Percentiles rank a stretch among this genome's conserved stretches.
Conservation (phyloP, 495 filamentous ascomycete genomes). For the Amphirosellinia nigrospora region DNA sequence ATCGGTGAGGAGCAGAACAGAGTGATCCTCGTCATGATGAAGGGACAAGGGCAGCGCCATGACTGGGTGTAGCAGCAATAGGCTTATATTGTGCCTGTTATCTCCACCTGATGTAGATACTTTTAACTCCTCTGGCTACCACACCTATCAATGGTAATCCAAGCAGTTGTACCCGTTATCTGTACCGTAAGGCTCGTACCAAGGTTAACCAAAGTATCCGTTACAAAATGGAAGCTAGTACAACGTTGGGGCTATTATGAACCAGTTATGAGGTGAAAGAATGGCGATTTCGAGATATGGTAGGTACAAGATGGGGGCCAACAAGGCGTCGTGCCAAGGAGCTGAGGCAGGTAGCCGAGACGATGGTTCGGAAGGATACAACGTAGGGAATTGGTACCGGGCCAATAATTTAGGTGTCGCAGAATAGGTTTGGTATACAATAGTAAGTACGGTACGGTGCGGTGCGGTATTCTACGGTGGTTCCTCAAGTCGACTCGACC, state of each 20-base stretch:
- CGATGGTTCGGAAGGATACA: slow-evolving; percentile 28
- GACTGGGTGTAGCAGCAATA: slow-evolving; percentile 24
- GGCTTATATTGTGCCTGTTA: slow-evolving; percentile 15
- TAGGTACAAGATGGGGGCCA: neutral
- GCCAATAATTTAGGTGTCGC: slow-evolving; percentile 3
- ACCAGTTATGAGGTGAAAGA: neutral
- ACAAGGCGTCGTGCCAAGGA: slow-evolving; percentile 20
- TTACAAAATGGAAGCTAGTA: slow-evolving; percentile 5
- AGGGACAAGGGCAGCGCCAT: slow-evolving; percentile 41
- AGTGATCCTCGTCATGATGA: slow-evolving; percentile 41
- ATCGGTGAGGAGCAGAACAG: slow-evolving; percentile 39
- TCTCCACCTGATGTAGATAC: neutral
- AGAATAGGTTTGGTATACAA: neutral
- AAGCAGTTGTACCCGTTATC: neutral
- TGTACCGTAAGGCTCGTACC: neutral
- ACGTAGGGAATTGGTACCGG: slow-evolving; percentile 29
- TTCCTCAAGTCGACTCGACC: slow-evolving; percentile 32
- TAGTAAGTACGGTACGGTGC: slow-evolving; percentile 7
- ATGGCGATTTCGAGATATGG: neutral
- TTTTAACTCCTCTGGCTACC: neutral
- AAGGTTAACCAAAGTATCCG: neutral
- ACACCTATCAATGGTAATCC: neutral
- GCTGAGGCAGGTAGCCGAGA: slow-evolving; percentile 33
- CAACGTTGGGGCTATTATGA: neutral
- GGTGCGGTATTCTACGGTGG: slow-evolving; percentile 16